Conservation (phyloP, 257 asterid species). For the Handroanthus guayacan region DNA sequence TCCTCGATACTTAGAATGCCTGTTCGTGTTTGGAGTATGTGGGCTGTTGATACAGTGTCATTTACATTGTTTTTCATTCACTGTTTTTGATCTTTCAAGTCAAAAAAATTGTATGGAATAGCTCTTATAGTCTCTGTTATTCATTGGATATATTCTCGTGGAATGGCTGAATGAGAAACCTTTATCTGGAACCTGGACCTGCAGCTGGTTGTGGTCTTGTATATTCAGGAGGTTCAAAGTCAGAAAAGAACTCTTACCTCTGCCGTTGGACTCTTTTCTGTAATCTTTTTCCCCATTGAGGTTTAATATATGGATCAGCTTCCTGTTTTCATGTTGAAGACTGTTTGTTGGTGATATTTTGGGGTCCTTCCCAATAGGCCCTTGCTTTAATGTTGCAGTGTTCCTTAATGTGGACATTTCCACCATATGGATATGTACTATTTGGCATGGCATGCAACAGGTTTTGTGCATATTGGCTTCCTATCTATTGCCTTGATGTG, state of each 20-base stretch:
- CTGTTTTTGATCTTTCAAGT: conserved; percentile 19
- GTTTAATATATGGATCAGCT: background rate
- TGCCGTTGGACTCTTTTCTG: background rate
- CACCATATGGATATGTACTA: conserved; percentile 9
- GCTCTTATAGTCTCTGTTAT: background rate
- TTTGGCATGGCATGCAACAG: conserved; percentile 15
- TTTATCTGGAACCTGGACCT: conserved; percentile 14
- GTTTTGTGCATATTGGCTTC: conserved; percentile 10
- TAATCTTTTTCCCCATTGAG: background rate
- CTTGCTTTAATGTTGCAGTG: conserved; percentile 25
- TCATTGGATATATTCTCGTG: conserved; percentile 11
- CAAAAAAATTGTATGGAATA: conserved; percentile 18
- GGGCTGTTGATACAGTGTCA: background rate
- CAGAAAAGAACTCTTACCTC: background rate
- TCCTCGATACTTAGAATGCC: background rate
- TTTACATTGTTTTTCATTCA: background rate
- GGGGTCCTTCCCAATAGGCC: conserved; percentile 19
- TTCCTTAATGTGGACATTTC: conserved; percentile 6
- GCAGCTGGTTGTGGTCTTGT: conserved; percentile 16
- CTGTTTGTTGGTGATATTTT: background rate
- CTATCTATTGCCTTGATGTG: conserved; percentile 25
- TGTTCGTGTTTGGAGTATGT: background rate
- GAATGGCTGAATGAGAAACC: conserved; percentile 12
- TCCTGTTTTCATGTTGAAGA: conserved; percentile 24
- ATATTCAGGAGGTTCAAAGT: conserved; percentile 15